Base-by-base conservation (phyloP, 1,139 yeast genomes). In the Scheffersomyces cryptocercus region DNA sequence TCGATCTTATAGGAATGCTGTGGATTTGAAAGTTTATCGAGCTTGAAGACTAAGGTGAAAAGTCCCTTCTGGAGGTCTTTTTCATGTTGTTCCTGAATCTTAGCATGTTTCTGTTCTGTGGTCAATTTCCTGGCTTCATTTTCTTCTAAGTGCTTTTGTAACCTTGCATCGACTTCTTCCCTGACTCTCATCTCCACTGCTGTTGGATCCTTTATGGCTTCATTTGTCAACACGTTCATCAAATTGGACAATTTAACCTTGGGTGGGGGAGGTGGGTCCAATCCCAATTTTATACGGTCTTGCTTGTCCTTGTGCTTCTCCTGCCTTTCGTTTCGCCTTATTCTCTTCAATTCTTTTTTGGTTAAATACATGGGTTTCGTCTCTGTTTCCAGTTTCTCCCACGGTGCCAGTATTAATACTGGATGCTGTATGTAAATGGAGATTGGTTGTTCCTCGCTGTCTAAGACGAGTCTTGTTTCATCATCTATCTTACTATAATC, bases 141-240 rank as follows among this genome's bases (percentile, higher is more conserved):
- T 29, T 65, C 75, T 32, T 67, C 67, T 50, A 79, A 71, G 63
- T 93, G 99, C 38, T 68, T 67, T n/a, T 67, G 54, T 29, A 69
- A 68, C 26, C 99, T 71, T 37, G 79, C 78, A 35, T 77, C 82
- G 8, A 89, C 86, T 49, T 91, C 95, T 34, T 70, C 65, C 39
- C 80, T 72, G 0, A 95, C 97, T 43, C 74, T 65, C 61, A 75
- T 73, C 58, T 93, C 99, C 53, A 91, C 84, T 4, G 82, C 81
- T 0, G 99, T 93, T 0, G 99, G 99, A 58, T 93, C 96, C 48
- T 78, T 75, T 38, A 90, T 85, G n/a, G 95, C 88, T 48, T 88
- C 95, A 56, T 88, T 84, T 3, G 97, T 88, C 39, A 85, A 71
- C 0, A 89, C 96, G 52, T 79, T 85, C 90, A 88, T 87, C 61